phyloP scores from a whole-genome alignment of 2,329 filamentous ascomycete genomes.

The Gremmenia infestans region DNA sequence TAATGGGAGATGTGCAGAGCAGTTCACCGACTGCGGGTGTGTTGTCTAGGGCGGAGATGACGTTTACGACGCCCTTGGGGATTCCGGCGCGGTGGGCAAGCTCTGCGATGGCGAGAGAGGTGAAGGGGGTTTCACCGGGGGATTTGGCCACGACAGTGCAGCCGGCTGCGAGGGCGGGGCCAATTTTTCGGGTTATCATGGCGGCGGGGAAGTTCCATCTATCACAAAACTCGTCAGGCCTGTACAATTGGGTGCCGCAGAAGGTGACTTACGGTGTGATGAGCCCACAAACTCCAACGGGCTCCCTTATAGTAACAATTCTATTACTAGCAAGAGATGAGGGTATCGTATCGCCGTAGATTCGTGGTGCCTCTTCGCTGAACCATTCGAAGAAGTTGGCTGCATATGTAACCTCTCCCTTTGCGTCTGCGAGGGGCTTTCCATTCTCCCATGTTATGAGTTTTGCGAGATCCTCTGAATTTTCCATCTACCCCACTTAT shows the following conservation, averaged over 20 bases:
- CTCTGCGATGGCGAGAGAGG: constrained; percentile 80
- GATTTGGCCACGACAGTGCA: constrained; percentile 93
- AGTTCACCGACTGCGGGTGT: constrained; percentile 73
- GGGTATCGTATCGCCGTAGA: constrained; percentile 71
- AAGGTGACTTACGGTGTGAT: constrained; percentile 57
- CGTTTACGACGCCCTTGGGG: constrained; percentile 84
- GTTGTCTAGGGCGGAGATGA: constrained; percentile 75
- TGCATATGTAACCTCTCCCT: constrained; percentile 67
- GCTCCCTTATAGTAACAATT: constrained; percentile 74
- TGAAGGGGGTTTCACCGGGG: constrained; percentile 88
- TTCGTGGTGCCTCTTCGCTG: constrained; percentile 68
- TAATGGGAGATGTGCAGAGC: constrained; percentile 68
- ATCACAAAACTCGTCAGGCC: not conserved
- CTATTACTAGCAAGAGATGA: constrained; percentile 66
- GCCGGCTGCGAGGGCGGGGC: constrained; percentile 80
- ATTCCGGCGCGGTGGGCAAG: constrained; percentile 83
- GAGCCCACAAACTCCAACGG: constrained; percentile 75
- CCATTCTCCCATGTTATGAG: constrained; percentile 90
- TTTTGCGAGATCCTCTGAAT: constrained; percentile 73
- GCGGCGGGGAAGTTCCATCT: constrained; percentile 81
- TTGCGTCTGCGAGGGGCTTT: constrained; percentile 73
- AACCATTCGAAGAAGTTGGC: constrained; percentile 79
- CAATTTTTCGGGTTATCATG: constrained; percentile 69
- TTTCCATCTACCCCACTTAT: constrained; percentile 42
- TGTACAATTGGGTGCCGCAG: not conserved